Conservation (phyloP, 106 monocot species). For the Acanthochlamys bracteata region DNA sequence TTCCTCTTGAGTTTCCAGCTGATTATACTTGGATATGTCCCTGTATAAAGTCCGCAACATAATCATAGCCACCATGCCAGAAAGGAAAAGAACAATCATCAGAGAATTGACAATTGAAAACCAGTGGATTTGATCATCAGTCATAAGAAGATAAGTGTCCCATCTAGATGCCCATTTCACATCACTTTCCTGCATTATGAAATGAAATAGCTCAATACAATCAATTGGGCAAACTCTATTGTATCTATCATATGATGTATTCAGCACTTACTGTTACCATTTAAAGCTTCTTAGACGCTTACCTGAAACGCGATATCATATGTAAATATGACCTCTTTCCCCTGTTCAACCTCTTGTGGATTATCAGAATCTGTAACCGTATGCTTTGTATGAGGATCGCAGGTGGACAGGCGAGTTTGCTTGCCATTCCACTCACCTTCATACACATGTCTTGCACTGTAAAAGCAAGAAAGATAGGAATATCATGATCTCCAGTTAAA, state of each 20-base stretch:
- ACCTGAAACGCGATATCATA: slow-evolving; percentile 91
- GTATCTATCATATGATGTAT: not conserved
- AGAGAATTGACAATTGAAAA: slow-evolving; percentile 95
- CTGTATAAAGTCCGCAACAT: slow-evolving; percentile 87
- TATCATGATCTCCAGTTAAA: not conserved
- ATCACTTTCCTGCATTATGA: slow-evolving; percentile 56
- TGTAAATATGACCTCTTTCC: slow-evolving; percentile 88
- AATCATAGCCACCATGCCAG: slow-evolving; percentile 99
- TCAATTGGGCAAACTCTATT: not conserved
- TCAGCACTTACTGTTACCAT: not conserved
- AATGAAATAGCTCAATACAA: not conserved
- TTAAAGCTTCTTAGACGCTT: slow-evolving; percentile 1
- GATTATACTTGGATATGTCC: slow-evolving; percentile 95
- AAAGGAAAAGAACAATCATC: slow-evolving; percentile 97
- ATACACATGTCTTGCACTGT: slow-evolving; percentile 84
- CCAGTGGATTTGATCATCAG: slow-evolving; percentile 98
- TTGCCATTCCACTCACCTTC: slow-evolving; percentile 76
- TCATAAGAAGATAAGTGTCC: slow-evolving; percentile 90
- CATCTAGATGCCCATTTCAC: slow-evolving; percentile 97
- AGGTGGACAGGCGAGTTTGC: slow-evolving; percentile 66
- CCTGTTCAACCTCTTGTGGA: slow-evolving; percentile 79
- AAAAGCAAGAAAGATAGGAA: not conserved
- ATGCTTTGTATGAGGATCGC: slow-evolving; percentile 80
- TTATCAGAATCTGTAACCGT: slow-evolving; percentile 60
- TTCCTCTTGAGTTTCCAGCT: slow-evolving; percentile 95